Evolutionary conservation across 1,139 yeast genomes (phyloP).

Genomic region (Diutina neorugosa): DNA sequence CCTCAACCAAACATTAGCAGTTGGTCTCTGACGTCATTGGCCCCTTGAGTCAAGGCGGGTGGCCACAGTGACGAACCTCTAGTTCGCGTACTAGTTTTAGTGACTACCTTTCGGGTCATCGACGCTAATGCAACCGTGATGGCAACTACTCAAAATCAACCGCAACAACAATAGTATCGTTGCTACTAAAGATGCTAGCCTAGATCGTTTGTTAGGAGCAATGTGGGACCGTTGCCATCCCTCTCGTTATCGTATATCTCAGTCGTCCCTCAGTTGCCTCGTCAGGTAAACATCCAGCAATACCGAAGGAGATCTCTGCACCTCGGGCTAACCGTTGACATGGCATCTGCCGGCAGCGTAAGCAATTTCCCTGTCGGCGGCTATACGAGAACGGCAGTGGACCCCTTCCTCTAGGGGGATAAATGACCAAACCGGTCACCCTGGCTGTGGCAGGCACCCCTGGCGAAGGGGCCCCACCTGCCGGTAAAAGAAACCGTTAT

Average conservation of each 20-base stretch:
- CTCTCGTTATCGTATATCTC: not conserved
- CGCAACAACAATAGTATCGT: too few relatives aligned
- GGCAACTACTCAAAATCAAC: too few relatives aligned
- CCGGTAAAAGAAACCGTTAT: not conserved
- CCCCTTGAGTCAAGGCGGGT: not conserved
- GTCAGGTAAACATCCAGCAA: not conserved
- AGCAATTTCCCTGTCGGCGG: not conserved
- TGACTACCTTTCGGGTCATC: too few relatives aligned
- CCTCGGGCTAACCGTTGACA: not conserved
- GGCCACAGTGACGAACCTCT: not conserved
- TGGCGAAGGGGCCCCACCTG: not conserved
- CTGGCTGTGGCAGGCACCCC: too few relatives aligned
- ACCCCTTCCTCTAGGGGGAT: not conserved
- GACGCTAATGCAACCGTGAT: too few relatives aligned
- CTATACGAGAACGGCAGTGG: not conserved
- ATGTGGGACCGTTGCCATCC: not conserved
- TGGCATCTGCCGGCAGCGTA: not conserved
- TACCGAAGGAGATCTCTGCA: not conserved
- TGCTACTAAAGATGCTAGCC: too few relatives aligned
- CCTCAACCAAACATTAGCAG: not conserved
- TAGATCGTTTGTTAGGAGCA: too few relatives aligned
- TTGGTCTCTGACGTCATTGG: not conserved
- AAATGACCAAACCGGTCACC: not conserved
- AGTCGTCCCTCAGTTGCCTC: not conserved
- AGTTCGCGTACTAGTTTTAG: not conserved